phyloP scores from a whole-genome alignment of 192 early-diverging fungal species.

The Backusella mclennaniae region DNA sequence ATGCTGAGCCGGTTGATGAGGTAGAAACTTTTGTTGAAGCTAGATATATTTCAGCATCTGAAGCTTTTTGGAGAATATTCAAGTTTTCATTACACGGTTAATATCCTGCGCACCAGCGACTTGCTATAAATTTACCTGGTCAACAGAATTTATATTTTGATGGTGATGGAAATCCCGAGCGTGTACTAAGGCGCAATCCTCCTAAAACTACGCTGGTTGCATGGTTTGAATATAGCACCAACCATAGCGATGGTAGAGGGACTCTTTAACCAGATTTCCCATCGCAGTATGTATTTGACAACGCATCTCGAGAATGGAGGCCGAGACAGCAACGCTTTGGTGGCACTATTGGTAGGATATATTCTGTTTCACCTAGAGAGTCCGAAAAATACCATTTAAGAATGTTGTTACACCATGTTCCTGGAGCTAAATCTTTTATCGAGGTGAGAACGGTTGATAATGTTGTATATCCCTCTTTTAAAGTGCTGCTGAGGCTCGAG shows the following conservation, averaged over 20 bases:
- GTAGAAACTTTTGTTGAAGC: constrained; percentile 12
- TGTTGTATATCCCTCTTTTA: no score
- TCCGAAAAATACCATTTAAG: neutral
- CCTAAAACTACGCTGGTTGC: neutral
- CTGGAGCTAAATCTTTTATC: neutral
- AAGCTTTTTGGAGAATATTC: constrained; percentile 35
- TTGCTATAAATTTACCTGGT: constrained; percentile 23
- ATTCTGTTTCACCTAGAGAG: neutral
- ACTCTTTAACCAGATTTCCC: neutral
- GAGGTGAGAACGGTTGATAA: neutral
- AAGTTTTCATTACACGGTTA: constrained; percentile 27
- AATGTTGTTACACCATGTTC: neutral
- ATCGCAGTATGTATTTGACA: neutral
- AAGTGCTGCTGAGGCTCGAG: neutral
- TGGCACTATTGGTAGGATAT: neutral
- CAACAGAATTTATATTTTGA: constrained; percentile 3
- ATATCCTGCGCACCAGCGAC: constrained; percentile 20
- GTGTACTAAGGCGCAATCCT: neutral
- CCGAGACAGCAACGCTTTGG: neutral
- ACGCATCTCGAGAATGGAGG: neutral
- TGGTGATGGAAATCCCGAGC: no score
- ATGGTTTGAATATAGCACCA: neutral
- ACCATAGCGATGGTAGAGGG: neutral
- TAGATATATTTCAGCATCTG: constrained; percentile 28
- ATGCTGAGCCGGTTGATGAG: neutral